Evolutionary conservation across 768 basidiomycete genomes (phyloP), one percentile per base, ranked within the genome.

Genomic region (Kwoniella mangroviensis): DNA sequence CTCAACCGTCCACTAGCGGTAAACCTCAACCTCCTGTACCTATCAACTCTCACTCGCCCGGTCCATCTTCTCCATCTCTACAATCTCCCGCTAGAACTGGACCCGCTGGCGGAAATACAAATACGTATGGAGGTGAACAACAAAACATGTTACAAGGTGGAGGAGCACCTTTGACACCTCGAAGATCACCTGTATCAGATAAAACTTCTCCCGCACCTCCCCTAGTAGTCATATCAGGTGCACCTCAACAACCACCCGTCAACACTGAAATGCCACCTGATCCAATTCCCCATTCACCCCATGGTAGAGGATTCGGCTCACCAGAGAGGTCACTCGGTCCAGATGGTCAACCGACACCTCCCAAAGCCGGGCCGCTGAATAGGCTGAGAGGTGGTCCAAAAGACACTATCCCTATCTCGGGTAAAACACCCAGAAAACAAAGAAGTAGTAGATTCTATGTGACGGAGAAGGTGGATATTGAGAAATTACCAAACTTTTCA

Each of bases 371-470:
- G 22, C 78, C 83, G 22, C 70, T 84, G 61, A 80, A 76, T 53
- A 80, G 83, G 68, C 70, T 84, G 70, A 79, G 82, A 68, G 72
- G 76, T 13, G 74, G 72, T 4, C 93, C 94, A 65, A 97, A 94
- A 84, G 97, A 98, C 83, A 98, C 93, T 54, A 98, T 98, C 68
- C 94, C 96, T 54, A 92, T 96, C 78, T 90, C 92, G 15, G 94
- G 94, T 41, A 98, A 98, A 80, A 94, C 97, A 26, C 83, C 83
- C 11, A 89, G 96, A 78, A 99, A 98, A 84, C 97, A 99, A 84
- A 88, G 95, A 75, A 98, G 94, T 85, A 94, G 92, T 81, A 89
- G 97, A 71, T 98, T 99, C 78, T 91, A 98, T 60, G 91, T 96
- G 69, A 92, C 92, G 1, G 97, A 98, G 85, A 93, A 90, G 85